These are phyloP conservation scores for Xylariomycetidae sp. DNA, from an alignment of 2,329 filamentous ascomycete genomes.

Conservation along the genomic window DNA sequence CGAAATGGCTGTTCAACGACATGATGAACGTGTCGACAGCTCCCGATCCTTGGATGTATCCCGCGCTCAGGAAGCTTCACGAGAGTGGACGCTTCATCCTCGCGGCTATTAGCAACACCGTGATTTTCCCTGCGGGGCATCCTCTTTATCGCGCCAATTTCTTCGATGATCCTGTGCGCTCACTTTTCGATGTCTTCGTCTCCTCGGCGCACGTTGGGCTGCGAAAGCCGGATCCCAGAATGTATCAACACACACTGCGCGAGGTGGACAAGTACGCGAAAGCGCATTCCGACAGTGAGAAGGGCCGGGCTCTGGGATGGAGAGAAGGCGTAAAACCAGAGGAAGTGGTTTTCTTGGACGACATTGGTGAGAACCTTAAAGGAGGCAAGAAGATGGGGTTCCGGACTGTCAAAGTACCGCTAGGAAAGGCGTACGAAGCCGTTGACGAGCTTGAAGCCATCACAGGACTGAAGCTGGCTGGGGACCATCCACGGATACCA, in stretches of 20 bases:
- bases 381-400: slow-evolving; percentile 69
- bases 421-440: slow-evolving; percentile 74
- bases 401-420: slow-evolving; percentile 73
- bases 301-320: slow-evolving; percentile 38
- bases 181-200: slow-evolving; percentile 80
- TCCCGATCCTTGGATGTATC: slow-evolving; percentile 83
- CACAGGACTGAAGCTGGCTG: slow-evolving; percentile 61
- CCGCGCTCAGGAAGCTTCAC: slow-evolving; percentile 66
- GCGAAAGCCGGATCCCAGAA: slow-evolving; percentile 76
- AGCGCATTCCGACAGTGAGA: slow-evolving; percentile 37
- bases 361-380: slow-evolving; percentile 91
- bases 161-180: slow-evolving; percentile 51
- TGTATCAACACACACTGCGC: slow-evolving; percentile 69
- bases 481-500: slow-evolving; percentile 45
- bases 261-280: slow-evolving; percentile 59
- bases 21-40: slow-evolving; percentile 74
- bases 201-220: slow-evolving; percentile 81
- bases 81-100: slow-evolving; percentile 61
- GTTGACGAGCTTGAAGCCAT: slow-evolving; percentile 73
- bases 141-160: slow-evolving; percentile 52
- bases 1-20: slow-evolving; percentile 73
- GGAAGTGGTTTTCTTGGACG: slow-evolving; percentile 84
- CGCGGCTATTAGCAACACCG: slow-evolving; percentile 83
- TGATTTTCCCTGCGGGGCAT: slow-evolving; percentile 75
- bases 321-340: slow-evolving; percentile 47